Percentiles rank a stretch among this genome's conserved stretches.
Conservation (phyloP, 139 green algal species). For the Haematococcus lacustris region DNA sequence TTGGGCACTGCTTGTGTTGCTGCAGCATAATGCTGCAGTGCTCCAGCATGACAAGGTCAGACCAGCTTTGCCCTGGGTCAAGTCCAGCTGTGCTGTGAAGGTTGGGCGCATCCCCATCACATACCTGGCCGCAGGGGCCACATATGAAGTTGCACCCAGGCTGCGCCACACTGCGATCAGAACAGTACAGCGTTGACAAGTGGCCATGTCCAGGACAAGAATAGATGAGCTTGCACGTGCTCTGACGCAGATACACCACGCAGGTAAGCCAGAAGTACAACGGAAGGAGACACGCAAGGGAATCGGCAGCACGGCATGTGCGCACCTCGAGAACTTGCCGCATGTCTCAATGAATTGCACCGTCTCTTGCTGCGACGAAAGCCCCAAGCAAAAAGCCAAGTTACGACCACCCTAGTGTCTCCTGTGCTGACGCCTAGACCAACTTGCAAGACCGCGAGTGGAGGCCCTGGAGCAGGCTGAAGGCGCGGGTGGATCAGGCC, state of each 20-base stretch:
- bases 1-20: no score
- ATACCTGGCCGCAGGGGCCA: background rate
- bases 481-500: no score
- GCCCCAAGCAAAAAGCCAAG: background rate
- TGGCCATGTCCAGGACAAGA: background rate
- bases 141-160: conserved; percentile 7
- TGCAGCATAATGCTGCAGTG: background rate
- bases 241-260: no score
- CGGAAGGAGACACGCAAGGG: background rate
- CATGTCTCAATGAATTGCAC: background rate
- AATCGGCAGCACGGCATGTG: background rate
- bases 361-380: background rate
- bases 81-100: background rate
- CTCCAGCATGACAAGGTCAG: background rate
- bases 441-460: no score
- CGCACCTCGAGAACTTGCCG: background rate
- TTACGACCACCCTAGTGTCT: background rate
- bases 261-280: background rate
- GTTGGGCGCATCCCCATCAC: background rate
- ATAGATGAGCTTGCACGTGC: background rate
- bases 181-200: background rate
- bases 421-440: no score
- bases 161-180: background rate
- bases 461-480: no score
- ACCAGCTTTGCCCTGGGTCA: background rate